Evolutionary conservation across 2,329 filamentous ascomycete species (phyloP).

Genomic region (Xylaria sp.): DNA sequence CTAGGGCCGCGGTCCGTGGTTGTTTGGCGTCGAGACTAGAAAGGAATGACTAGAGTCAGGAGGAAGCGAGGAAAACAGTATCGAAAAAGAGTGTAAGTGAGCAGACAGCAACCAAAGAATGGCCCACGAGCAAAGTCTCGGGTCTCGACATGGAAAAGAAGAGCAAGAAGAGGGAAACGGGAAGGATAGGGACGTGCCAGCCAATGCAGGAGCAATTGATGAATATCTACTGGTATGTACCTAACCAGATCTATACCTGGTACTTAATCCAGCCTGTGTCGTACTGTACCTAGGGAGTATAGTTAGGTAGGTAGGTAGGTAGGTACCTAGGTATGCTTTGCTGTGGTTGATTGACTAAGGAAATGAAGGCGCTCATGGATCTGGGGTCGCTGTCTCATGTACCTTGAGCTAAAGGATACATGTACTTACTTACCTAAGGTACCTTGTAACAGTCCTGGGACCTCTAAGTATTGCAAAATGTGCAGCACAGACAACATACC

Average conservation of each 20-base stretch:
- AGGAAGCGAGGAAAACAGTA: conserved; percentile 2
- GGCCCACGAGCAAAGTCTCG: conserved; percentile 21
- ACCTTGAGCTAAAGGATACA: conserved; percentile 11
- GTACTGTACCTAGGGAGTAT: not conserved
- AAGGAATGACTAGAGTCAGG: conserved; percentile 32
- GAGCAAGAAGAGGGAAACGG: conserved; percentile 13
- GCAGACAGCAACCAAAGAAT: conserved; percentile 17
- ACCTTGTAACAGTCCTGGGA: not conserved
- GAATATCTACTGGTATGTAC: too few relatives aligned
- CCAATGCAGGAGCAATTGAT: conserved; percentile 20
- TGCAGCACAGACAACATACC: conserved; percentile 6
- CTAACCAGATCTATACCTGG: not conserved
- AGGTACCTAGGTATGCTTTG: conserved; percentile 4
- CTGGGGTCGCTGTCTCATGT: conserved; percentile 21
- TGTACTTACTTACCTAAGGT: too few relatives aligned
- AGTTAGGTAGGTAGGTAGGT: too few relatives aligned
- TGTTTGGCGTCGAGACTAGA: conserved; percentile 8
- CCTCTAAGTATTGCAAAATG: not conserved
- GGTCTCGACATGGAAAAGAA: conserved; percentile 21
- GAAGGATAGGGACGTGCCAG: conserved; percentile 18
- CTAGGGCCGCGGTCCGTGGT: conserved; percentile 5
- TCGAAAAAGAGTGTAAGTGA: conserved; percentile 23
- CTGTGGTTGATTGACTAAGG: not conserved
- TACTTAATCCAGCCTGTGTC: not conserved
- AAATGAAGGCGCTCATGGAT: conserved; percentile 31